phyloP scores from a whole-genome alignment of 495 filamentous ascomycete species.

The Tuber indicum region DNA sequence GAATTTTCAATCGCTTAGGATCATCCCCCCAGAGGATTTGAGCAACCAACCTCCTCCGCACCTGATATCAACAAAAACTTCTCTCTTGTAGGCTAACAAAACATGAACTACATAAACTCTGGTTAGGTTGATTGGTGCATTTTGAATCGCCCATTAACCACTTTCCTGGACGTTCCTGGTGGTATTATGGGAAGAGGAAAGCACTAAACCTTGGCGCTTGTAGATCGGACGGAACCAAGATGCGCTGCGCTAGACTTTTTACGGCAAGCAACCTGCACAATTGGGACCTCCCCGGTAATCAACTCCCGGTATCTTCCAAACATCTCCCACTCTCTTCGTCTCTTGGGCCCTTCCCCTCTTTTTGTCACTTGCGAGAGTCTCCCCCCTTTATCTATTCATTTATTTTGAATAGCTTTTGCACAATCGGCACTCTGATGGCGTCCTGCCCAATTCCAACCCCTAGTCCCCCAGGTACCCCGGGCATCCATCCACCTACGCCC shows the following conservation, averaged over 20 bases:
- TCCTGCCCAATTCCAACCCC: conserved; percentile 11
- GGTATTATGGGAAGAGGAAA: background rate
- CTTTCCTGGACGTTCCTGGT: no score
- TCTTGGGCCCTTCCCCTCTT: background rate
- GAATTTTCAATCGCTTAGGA: no score
- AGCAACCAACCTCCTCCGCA: no score
- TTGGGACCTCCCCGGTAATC: background rate
- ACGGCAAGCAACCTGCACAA: background rate
- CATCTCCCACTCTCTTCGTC: background rate
- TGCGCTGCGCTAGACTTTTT: background rate
- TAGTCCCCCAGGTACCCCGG: conserved; percentile 25
- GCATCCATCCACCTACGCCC: conserved; percentile 27
- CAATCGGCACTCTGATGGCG: background rate
- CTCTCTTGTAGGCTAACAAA: no score
- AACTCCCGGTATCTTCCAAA: background rate
- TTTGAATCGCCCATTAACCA: no score
- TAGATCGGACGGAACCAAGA: background rate
- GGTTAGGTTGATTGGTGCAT: no score
- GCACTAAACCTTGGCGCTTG: background rate
- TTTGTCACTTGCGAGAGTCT: background rate
- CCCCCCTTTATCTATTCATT: background rate
- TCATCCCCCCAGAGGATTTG: no score
- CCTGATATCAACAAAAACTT: no score
- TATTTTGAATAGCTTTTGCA: background rate
- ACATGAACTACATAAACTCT: no score